Evolutionary conservation across 2,329 filamentous ascomycete genomes (phyloP).

Genomic region (Knufia petricola): DNA sequence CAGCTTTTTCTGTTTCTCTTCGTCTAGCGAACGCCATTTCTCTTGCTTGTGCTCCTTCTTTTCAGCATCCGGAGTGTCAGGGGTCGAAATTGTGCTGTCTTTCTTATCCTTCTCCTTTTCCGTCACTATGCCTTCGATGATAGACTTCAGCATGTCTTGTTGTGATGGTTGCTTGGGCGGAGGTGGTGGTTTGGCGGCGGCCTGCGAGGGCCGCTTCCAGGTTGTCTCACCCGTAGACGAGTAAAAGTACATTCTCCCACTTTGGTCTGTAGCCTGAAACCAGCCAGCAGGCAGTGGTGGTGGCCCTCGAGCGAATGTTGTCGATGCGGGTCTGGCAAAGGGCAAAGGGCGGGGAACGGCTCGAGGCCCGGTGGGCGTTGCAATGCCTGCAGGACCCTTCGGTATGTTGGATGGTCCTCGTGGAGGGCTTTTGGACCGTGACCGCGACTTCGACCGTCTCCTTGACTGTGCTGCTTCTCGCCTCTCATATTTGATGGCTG

Average conservation of each 20-base stretch:
- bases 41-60: constrained; percentile 42
- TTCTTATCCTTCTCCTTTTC: constrained; percentile 42
- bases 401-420: constrained; percentile 27
- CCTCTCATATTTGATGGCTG: constrained; percentile 51
- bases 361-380: constrained; percentile 25
- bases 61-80: constrained; percentile 55
- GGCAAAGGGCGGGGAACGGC: constrained; percentile 42
- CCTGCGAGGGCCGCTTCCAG: constrained; percentile 67
- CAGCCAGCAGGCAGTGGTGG: constrained; percentile 68
- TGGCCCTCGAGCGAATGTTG: constrained; percentile 47
- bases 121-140: constrained; percentile 75
- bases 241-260: constrained; percentile 75
- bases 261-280: constrained; percentile 64
- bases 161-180: constrained; percentile 62
- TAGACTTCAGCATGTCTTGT: constrained; percentile 54
- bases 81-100: constrained; percentile 42
- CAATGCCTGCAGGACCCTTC: constrained; percentile 13
- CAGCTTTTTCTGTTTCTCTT: constrained; percentile 86
- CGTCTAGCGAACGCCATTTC: constrained; percentile 42
- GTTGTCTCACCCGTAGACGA: constrained; percentile 66
- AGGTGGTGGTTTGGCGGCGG: constrained; percentile 54
- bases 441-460: constrained; percentile 40
- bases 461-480: constrained; percentile 41
- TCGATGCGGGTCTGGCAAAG: constrained; percentile 45
- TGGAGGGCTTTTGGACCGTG: constrained; percentile 37